phyloP scores from a whole-genome alignment of 371 early-diverging fungal species.

The Parasitella parasitica region DNA sequence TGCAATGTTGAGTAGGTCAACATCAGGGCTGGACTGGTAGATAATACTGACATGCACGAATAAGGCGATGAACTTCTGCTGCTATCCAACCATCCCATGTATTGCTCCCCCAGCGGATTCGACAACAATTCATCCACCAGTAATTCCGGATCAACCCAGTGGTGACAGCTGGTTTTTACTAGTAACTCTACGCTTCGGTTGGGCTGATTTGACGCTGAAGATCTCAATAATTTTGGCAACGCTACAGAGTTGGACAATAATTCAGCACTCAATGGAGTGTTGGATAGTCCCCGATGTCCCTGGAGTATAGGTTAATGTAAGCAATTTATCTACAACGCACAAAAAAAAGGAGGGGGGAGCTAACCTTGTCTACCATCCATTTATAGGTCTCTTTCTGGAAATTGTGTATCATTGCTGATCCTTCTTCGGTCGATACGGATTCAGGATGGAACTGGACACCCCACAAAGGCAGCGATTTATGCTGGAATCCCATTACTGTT shows the following conservation, averaged over 20 bases:
- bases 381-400: slow-evolving; percentile 58
- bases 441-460: slow-evolving; percentile 98
- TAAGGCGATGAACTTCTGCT: slow-evolving; percentile 39
- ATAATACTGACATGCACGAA: slow-evolving; percentile 34
- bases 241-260: slow-evolving; percentile 16
- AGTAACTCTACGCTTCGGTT: slow-evolving; percentile 3
- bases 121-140: slow-evolving; percentile 24
- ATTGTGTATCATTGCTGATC: slow-evolving; percentile 69
- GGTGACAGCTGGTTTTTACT: slow-evolving; percentile 9
- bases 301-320: too few relatives aligned
- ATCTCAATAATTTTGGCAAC: neutral
- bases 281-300: neutral
- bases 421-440: slow-evolving; percentile 85
- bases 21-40: slow-evolving; percentile 36
- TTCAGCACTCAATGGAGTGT: neutral
- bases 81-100: slow-evolving; percentile 13
- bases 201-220: neutral
- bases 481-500: slow-evolving; percentile 84
- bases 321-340: too few relatives aligned
- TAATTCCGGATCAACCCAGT: slow-evolving; percentile 31
- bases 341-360: too few relatives aligned
- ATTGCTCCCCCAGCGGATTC: neutral
- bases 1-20: slow-evolving; percentile 45
- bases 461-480: slow-evolving; percentile 70
- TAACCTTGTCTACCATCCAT: slow-evolving; percentile 39